A percentile compares a stretch with the other conserved stretches of the same genome.
phyloP scores from a whole-genome alignment of 148 eudicot genomes.

The Simmondsia chinensis region DNA sequence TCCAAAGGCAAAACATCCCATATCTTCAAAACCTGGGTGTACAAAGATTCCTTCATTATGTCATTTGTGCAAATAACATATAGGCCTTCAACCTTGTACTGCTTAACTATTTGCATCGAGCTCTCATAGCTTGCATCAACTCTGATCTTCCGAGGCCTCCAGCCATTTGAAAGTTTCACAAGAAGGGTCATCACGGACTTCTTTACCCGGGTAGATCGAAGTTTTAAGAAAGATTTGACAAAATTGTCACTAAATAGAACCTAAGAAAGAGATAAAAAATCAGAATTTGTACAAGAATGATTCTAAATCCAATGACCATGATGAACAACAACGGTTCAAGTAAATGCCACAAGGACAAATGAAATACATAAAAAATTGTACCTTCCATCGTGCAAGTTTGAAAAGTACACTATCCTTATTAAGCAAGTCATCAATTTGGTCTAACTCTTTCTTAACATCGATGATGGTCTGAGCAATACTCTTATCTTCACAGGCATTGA shows the following conservation, averaged over 20 bases:
- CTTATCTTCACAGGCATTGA: slow-evolving; percentile 31
- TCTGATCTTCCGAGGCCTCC: slow-evolving; percentile 14
- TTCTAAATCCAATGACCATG: too few species aligned
- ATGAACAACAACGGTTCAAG: too few species aligned
- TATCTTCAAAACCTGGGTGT: slow-evolving; percentile 25
- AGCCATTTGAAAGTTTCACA: slow-evolving; percentile 15
- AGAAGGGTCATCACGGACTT: slow-evolving; percentile 7
- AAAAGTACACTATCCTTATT: slow-evolving; percentile 22
- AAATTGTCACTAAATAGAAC: slow-evolving; percentile 13
- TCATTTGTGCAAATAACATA: slow-evolving; percentile 16
- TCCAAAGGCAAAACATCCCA: slow-evolving; percentile 37
- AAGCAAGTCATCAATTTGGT: slow-evolving; percentile 36
- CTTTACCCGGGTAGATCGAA: background rate
- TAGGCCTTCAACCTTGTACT: slow-evolving; percentile 4
- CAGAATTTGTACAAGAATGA: too few species aligned
- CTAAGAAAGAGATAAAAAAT: background rate
- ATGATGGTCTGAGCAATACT: slow-evolving; percentile 11
- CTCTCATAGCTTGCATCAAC: background rate
- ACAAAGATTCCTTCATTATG: slow-evolving; percentile 5
- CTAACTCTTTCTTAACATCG: slow-evolving; percentile 26
- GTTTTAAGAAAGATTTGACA: slow-evolving; percentile 13
- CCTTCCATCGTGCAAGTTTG: slow-evolving; percentile 33
- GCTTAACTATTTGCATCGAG: slow-evolving; percentile 5
- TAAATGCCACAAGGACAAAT: too few species aligned
- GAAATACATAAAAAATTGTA: too few species aligned